Conservation (phyloP, 306 rosid species). For the peach (Prunus persica) region Prunus_persica_NCBIv2 NC_034013.1:15317001-15317500, state of each 20-base stretch:
- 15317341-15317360: constrained; percentile 63
- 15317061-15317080: too few species aligned
- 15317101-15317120: too few species aligned
- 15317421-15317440: constrained; percentile 57
- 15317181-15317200: not conserved
- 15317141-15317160: not conserved
- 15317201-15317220: not conserved
- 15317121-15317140: too few species aligned
- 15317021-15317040: too few species aligned
- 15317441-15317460: constrained; percentile 74
- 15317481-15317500: constrained; percentile 68
- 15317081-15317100: too few species aligned
- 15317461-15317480: constrained; percentile 5
- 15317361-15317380: constrained; percentile 56
- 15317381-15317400: constrained; percentile 74
- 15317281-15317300: constrained; percentile 66
- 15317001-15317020: too few species aligned
- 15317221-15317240: constrained; percentile 40
- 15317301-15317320: constrained; percentile 73
- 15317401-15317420: constrained; percentile 63
- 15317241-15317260: constrained; percentile 84
- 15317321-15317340: constrained; percentile 68
- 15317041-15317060: too few species aligned
- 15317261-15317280: constrained; percentile 61
- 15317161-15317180: not conserved